These are phyloP conservation scores for Suillus clintonianus DNA, from an alignment of 768 basidiomycete genomes.

Conservation along the genomic window DNA sequence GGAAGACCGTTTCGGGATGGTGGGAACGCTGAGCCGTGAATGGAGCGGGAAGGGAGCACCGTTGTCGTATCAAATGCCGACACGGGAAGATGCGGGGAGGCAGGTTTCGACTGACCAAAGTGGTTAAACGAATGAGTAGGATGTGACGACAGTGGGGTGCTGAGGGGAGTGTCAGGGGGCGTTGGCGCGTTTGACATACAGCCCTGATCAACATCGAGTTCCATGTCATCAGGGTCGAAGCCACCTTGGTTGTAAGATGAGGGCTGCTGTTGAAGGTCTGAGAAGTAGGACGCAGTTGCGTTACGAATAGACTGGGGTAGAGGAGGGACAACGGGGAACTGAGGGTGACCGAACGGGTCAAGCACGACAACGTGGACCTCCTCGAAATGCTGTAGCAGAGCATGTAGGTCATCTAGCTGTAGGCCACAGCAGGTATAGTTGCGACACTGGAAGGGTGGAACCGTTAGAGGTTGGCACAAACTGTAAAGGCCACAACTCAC, in stretches of 20 bases:
- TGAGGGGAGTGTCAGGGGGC: conserved; percentile 47
- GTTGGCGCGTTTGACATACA: conserved; percentile 43
- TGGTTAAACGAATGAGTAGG: conserved; percentile 33
- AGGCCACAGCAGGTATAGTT: conserved; percentile 91
- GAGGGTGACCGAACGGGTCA: conserved; percentile 43
- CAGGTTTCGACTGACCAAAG: conserved; percentile 31
- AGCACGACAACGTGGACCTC: conserved; percentile 83
- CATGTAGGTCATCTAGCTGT: conserved; percentile 72
- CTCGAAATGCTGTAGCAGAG: conserved; percentile 91
- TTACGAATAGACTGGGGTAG: conserved; percentile 6
- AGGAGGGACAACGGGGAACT: conserved; percentile 31
- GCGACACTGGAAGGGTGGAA: conserved; percentile 53
- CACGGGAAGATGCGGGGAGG: conserved; percentile 35
- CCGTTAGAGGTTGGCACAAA: not conserved
- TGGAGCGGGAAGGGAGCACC: conserved; percentile 50
- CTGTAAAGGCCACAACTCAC: conserved; percentile 41
- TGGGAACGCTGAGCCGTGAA: conserved; percentile 34
- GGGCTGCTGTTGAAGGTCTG: conserved; percentile 24
- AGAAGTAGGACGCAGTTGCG: conserved; percentile 19
- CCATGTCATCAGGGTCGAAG: conserved; percentile 83
- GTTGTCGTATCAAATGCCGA: conserved; percentile 55
- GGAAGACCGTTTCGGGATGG: conserved; percentile 29
- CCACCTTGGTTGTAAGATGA: conserved; percentile 35
- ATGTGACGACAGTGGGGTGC: conserved; percentile 41
- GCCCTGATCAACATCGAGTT: conserved; percentile 65